A percentile compares a stretch with the other conserved stretches of the same genome.
Conservation (phyloP, 495 filamentous ascomycete genomes). For the Podospora anserina region DNA sequence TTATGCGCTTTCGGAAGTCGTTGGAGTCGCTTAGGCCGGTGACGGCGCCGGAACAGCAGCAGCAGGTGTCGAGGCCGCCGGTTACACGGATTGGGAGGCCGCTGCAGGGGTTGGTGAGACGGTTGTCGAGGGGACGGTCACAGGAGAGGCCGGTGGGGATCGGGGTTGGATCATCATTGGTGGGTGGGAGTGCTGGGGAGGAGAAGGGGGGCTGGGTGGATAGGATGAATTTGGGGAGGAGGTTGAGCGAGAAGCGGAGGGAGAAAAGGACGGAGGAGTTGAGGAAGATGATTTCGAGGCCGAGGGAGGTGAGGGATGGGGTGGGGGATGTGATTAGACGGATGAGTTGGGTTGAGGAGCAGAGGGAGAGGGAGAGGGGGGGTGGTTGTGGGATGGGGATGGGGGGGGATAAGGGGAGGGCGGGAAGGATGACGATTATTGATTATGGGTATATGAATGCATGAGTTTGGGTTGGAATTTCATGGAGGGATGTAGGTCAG, state of each 20-base stretch:
- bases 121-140: neutral
- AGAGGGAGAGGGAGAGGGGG: neutral
- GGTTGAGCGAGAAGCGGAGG: conserved; percentile 57
- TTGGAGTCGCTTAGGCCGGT: conserved; percentile 35
- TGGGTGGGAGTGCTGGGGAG: conserved; percentile 12
- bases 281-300: conserved; percentile 61
- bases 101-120: neutral
- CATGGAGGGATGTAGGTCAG: neutral
- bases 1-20: conserved; percentile 47
- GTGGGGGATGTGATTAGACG: conserved; percentile 50
- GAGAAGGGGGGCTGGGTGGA: conserved; percentile 36
- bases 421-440: neutral
- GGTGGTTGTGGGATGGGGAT: neutral
- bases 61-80: conserved; percentile 15
- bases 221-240: conserved; percentile 49
- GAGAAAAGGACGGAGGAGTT: conserved; percentile 65
- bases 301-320: conserved; percentile 49
- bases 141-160: neutral
- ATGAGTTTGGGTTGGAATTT: neutral
- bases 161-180: neutral
- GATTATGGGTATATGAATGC: neutral
- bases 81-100: neutral
- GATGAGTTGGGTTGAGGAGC: conserved; percentile 25
- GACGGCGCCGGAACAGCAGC: conserved; percentile 17
- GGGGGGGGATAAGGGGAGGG: neutral